Evolutionary conservation across 768 basidiomycete genomes (phyloP).

Genomic region (Suillus fuscotomentosus): DNA sequence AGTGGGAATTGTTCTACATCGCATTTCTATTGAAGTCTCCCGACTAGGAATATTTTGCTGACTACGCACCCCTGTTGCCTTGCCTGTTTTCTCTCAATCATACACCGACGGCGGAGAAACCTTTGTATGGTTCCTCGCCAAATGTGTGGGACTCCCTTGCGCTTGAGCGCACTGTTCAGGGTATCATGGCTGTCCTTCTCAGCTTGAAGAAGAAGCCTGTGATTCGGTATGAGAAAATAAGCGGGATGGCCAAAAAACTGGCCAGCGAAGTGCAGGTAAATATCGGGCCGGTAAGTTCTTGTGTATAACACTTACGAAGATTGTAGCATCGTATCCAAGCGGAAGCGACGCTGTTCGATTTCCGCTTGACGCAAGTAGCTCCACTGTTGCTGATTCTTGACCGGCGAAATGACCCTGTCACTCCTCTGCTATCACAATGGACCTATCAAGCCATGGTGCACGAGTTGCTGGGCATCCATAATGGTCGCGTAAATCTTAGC

Average conservation of each 20-base stretch:
- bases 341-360: constrained; percentile 87
- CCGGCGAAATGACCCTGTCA: constrained; percentile 95
- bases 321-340: constrained; percentile 73
- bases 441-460: constrained; percentile 99
- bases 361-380: constrained; percentile 82
- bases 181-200: constrained; percentile 81
- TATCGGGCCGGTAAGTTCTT: constrained; percentile 5
- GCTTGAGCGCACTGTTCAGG: constrained; percentile 75
- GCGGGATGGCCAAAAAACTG: constrained; percentile 86
- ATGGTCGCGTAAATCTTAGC: constrained; percentile 85
- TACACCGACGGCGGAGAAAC: constrained; percentile 55
- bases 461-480: constrained; percentile 89
- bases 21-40: neutral
- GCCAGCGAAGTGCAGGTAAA: constrained; percentile 81
- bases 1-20: constrained; percentile 14
- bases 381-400: constrained; percentile 92
- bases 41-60: constrained; percentile 92
- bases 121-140: constrained; percentile 71
- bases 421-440: constrained; percentile 95
- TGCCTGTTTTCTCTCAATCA: constrained; percentile 87
- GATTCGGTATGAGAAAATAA: constrained; percentile 93
- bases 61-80: constrained; percentile 86
- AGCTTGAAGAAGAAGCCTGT: constrained; percentile 96
- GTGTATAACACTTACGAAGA: neutral
- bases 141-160: constrained; percentile 74